Percentiles rank a stretch among this genome's conserved stretches.
Conservation (phyloP, 352 stramenopile species). For the Pythium scleroteichum region DNA sequence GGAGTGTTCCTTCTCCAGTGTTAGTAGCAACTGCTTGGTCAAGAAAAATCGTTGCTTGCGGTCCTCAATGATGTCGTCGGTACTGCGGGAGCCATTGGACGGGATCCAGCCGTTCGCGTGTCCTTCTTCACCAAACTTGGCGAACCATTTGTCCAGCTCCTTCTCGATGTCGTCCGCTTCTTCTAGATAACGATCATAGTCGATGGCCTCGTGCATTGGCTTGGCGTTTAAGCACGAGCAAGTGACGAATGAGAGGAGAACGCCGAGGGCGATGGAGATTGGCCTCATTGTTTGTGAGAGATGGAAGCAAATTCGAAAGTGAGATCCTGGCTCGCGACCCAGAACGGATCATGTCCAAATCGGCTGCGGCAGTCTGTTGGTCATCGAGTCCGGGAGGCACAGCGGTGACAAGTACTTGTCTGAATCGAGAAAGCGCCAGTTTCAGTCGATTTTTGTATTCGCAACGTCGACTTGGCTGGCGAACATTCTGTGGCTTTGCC, state of each 20-base stretch:
- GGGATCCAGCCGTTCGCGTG: constrained; percentile 30
- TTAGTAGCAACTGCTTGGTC: constrained; percentile 11
- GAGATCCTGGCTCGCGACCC: too few species aligned
- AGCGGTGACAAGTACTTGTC: too few species aligned
- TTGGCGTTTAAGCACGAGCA: constrained; percentile 7
- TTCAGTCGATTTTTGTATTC: too few species aligned
- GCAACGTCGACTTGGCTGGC: too few species aligned
- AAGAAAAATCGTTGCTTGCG: constrained; percentile 30
- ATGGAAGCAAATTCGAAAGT: too few species aligned
- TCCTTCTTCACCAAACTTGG: constrained; percentile 29
- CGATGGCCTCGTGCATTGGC: constrained; percentile 30
- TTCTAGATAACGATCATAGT: constrained; percentile 55
- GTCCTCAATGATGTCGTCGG: constrained; percentile 28
- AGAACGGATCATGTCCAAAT: too few species aligned
- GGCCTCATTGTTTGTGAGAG: too few species aligned
- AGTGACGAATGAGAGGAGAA: not conserved
- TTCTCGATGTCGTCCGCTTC: constrained; percentile 39
- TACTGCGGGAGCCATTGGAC: constrained; percentile 21
- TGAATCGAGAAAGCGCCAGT: too few species aligned
- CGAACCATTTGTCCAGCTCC: constrained; percentile 53
- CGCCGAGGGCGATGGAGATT: not conserved
- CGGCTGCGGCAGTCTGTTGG: too few species aligned
- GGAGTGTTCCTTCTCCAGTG: constrained; percentile 23
- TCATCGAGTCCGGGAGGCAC: too few species aligned
- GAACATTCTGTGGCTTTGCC: too few species aligned